Percentiles rank a stretch among this genome's conserved stretches.
Conservation (phyloP, 495 filamentous ascomycete genomes). For the Tetracladium setigerum region DNA sequence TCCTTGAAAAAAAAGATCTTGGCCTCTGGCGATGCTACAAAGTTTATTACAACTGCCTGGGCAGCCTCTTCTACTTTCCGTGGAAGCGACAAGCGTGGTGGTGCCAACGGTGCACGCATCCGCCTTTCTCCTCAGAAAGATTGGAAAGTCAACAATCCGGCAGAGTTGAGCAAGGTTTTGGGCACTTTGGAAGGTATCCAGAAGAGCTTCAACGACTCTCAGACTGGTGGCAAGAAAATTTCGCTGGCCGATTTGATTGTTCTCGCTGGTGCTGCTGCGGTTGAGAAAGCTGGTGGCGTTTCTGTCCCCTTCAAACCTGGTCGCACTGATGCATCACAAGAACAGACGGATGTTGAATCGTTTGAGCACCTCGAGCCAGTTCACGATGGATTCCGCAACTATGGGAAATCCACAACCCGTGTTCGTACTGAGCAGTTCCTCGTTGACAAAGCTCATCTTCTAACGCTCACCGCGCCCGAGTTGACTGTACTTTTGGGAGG, state of each 20-base stretch:
- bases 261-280: conserved; percentile 56
- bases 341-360: conserved; percentile 57
- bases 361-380: conserved; percentile 53
- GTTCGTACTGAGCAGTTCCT: conserved; percentile 57
- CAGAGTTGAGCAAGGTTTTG: conserved; percentile 49
- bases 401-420: conserved; percentile 48
- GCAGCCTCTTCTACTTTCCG: conserved; percentile 67
- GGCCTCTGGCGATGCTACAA: conserved; percentile 40
- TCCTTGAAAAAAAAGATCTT: conserved; percentile 59
- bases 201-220: conserved; percentile 47
- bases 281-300: conserved; percentile 57
- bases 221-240: conserved; percentile 52
- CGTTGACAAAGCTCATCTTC: conserved; percentile 58
- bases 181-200: conserved; percentile 52
- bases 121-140: conserved; percentile 59
- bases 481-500: conserved; percentile 60
- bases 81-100: conserved; percentile 66
- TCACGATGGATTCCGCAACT: conserved; percentile 69
- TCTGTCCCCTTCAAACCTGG: conserved; percentile 41
- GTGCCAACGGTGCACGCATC: conserved; percentile 67
- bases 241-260: conserved; percentile 68
- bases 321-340: conserved; percentile 42
- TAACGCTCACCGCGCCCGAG: conserved; percentile 60
- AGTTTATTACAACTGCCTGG: conserved; percentile 57
- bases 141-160: conserved; percentile 62